Evolutionary conservation across 345 rosid species (phyloP).

Genomic region (Eucalyptus pauciflora): DNA sequence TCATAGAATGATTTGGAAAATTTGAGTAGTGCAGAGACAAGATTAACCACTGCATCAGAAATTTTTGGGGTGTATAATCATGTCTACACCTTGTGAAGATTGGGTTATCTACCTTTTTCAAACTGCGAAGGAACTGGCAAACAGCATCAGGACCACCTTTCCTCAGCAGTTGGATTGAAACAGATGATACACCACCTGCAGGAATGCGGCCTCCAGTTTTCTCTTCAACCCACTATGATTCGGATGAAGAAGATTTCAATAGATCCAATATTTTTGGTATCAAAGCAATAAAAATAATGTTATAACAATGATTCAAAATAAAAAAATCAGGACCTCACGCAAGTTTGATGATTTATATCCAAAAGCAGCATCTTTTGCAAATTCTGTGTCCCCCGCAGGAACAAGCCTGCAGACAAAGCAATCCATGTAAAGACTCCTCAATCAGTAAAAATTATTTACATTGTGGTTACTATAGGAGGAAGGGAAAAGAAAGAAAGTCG

Average conservation of each 20-base stretch:
- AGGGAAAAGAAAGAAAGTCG: not conserved
- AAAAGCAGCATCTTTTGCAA: conserved; percentile 91
- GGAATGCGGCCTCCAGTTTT: conserved; percentile 64
- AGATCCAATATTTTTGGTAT: not conserved
- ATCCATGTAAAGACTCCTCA: not conserved
- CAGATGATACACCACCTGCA: conserved; percentile 57
- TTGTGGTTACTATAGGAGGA: not conserved
- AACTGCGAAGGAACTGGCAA: conserved; percentile 58
- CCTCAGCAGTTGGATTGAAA: conserved; percentile 71
- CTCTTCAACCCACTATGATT: conserved; percentile 88
- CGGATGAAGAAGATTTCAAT: not conserved
- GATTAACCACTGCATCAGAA: not conserved
- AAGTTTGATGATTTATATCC: conserved; percentile 92
- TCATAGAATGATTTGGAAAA: not conserved
- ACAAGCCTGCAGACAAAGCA: conserved; percentile 38
- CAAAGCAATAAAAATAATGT: not conserved
- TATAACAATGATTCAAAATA: not conserved
- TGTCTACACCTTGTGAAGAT: not conserved
- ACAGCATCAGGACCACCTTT: conserved; percentile 93
- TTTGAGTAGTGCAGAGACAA: not conserved
- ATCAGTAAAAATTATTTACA: not conserved
- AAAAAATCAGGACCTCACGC: conserved; percentile 39
- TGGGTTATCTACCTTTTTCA: conserved; percentile 53
- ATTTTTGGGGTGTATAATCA: not conserved
- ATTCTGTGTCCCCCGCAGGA: conserved; percentile 96